phyloP scores from a whole-genome alignment of 345 rosid species.

The Ceriops decandra region DNA sequence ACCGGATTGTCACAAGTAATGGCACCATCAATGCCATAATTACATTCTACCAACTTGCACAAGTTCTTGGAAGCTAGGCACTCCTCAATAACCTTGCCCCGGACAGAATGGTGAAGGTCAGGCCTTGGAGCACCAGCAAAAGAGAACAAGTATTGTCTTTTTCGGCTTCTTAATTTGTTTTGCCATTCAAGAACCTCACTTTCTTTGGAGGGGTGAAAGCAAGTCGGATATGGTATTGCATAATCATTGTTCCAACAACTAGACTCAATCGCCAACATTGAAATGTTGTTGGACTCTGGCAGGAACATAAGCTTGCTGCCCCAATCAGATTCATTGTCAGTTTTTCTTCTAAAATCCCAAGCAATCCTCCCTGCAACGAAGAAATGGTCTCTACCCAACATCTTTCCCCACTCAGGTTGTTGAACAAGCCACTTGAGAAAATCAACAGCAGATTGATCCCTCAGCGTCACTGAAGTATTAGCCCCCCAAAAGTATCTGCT shows the following conservation, averaged over 20 bases:
- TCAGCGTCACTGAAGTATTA: conserved; percentile 9
- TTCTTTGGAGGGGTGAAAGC: conserved; percentile 25
- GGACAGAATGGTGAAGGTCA: conserved; percentile 13
- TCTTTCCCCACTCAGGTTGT: conserved; percentile 22
- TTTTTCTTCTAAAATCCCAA: conserved; percentile 30
- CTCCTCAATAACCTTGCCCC: conserved; percentile 27
- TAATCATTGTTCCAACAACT: conserved; percentile 32
- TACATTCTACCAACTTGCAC: conserved; percentile 28
- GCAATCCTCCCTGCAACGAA: conserved; percentile 27
- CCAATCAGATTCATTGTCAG: conserved; percentile 27
- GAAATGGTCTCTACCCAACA: conserved; percentile 30
- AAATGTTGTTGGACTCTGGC: conserved; percentile 27
- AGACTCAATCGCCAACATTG: conserved; percentile 29
- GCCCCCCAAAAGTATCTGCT: conserved; percentile 25
- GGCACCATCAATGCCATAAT: conserved; percentile 14
- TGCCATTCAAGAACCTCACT: conserved; percentile 23
- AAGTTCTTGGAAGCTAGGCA: conserved; percentile 16
- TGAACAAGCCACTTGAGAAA: conserved; percentile 19
- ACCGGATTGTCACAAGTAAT: conserved; percentile 24
- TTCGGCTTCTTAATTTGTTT: conserved; percentile 15
- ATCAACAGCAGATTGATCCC: conserved; percentile 26
- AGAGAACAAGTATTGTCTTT: conserved; percentile 25
- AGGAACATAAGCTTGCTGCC: conserved; percentile 26
- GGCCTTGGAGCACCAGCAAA: conserved; percentile 32
- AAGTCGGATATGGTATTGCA: conserved; percentile 32